phyloP scores from a whole-genome alignment of 371 early-diverging fungal species.

The Batrachochytrium dendrobatidis region DNA sequence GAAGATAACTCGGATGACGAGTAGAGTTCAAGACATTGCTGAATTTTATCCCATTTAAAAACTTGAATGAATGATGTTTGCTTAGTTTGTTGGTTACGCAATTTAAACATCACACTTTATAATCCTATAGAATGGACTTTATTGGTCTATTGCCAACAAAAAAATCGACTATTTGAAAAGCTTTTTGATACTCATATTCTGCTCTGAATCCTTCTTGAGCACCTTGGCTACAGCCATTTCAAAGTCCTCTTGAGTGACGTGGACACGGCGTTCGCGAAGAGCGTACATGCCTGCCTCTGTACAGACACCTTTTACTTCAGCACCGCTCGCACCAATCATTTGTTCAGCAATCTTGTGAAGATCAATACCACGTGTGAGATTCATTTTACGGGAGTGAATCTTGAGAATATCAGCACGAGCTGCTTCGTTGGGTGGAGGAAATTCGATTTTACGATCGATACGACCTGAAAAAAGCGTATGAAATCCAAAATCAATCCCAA shows the following conservation, averaged over 20 bases:
- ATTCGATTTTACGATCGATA: conserved; percentile 99
- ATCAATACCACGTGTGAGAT: conserved; percentile 93
- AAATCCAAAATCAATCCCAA: not conserved
- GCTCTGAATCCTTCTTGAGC: conserved; percentile 96
- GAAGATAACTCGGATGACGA: conserved; percentile 40
- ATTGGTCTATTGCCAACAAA: not conserved
- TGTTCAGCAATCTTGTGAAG: conserved; percentile 97
- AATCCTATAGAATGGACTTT: no score
- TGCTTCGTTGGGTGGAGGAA: conserved; percentile 98
- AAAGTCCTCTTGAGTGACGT: conserved; percentile 97
- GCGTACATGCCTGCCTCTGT: conserved; percentile 99
- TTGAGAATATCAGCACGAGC: conserved; percentile 98
- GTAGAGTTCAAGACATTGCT: no score
- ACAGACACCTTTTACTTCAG: conserved; percentile 99
- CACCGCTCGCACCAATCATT: conserved; percentile 99
- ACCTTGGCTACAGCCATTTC: conserved; percentile 4
- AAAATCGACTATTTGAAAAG: conserved; percentile 82
- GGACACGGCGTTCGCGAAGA: conserved; percentile 98
- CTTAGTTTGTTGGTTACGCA: no score
- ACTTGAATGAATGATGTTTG: no score
- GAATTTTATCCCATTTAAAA: no score
- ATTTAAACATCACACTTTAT: no score
- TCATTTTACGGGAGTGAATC: conserved; percentile 99
- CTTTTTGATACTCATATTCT: conserved; percentile 92
- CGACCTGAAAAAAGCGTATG: conserved; percentile 40